Percentiles rank a stretch among this genome's conserved stretches.
Conservation (phyloP, 164 flowering plant species). For the Paratinospora sagittata region DNA sequence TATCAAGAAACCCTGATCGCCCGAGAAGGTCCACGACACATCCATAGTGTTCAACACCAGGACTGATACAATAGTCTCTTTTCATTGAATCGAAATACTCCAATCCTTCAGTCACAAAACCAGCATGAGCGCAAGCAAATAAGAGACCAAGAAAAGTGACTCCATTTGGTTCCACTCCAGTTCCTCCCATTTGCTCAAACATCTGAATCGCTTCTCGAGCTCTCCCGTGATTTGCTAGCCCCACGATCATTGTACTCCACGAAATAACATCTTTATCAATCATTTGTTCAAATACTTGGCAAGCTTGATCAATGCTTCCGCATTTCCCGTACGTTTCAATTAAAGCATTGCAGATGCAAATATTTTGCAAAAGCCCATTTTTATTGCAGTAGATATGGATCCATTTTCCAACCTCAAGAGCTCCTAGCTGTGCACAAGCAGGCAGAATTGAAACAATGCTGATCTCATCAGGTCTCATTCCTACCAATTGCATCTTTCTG, state of each 20-base stretch:
- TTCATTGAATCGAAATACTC: constrained; percentile 24
- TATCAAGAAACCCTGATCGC: constrained; percentile 22
- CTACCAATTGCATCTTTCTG: constrained; percentile 39
- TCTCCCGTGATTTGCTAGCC: constrained; percentile 27
- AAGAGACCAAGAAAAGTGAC: constrained; percentile 29
- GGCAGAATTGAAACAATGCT: constrained; percentile 58
- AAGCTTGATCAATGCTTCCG: constrained; percentile 26
- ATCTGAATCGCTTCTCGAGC: constrained; percentile 23
- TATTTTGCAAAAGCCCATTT: constrained; percentile 37
- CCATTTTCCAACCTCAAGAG: constrained; percentile 76
- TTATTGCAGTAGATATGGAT: constrained; percentile 51
- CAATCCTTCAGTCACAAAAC: constrained; percentile 23
- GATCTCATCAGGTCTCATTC: constrained; percentile 49
- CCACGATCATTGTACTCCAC: constrained; percentile 29
- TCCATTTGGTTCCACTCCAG: constrained; percentile 21
- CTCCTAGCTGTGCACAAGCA: constrained; percentile 68
- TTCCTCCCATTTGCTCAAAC: constrained; percentile 23
- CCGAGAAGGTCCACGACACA: constrained; percentile 34
- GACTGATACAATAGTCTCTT: constrained; percentile 19
- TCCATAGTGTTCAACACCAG: constrained; percentile 33
- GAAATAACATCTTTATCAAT: constrained; percentile 27
- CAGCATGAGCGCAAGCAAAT: constrained; percentile 32
- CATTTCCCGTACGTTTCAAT: constrained; percentile 66
- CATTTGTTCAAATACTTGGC: constrained; percentile 18
- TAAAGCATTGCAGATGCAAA: constrained; percentile 55